Evolutionary conservation across 768 basidiomycete genomes (phyloP).

Genomic region (Lyophyllum semitale): DNA sequence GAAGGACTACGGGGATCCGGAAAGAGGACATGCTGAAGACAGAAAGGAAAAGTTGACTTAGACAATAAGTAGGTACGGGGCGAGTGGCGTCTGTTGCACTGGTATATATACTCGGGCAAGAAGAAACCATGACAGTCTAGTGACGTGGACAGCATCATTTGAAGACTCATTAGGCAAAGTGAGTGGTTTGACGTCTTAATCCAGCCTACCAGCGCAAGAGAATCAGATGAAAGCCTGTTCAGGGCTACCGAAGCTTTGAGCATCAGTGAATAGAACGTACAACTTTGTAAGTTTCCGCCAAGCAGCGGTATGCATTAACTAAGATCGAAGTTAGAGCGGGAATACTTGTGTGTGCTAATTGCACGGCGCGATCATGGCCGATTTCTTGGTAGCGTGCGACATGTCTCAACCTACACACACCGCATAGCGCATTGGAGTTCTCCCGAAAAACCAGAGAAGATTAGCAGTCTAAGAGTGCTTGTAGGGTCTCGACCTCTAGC

Average conservation of each 20-base stretch:
- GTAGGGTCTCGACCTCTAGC: constrained; percentile 49
- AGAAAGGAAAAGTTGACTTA: constrained; percentile 4
- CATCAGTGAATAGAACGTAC: not conserved
- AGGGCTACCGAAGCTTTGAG: not conserved
- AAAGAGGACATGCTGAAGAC: constrained; percentile 25
- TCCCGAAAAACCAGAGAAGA: not conserved
- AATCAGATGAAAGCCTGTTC: not conserved
- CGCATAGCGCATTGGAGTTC: not conserved
- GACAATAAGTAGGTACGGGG: constrained; percentile 3
- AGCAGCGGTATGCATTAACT: not conserved
- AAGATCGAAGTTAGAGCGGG: constrained; percentile 6
- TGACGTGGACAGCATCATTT: not conserved
- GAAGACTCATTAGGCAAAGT: not conserved
- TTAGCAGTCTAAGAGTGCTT: constrained; percentile 35
- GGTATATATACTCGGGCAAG: not conserved
- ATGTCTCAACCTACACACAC: not conserved
- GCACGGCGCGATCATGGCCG: not conserved
- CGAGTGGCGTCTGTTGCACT: not conserved
- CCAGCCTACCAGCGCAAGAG: not conserved
- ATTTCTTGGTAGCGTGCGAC: not conserved
- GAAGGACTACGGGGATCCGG: constrained; percentile 29
- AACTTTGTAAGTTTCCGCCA: not conserved
- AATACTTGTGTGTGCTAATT: not conserved
- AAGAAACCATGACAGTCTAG: not conserved
- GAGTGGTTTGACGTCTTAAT: not conserved